Evolutionary conservation across 1,139 yeast genomes (phyloP).

Genomic region (Kurtzmaniella quercitrusa): DNA sequence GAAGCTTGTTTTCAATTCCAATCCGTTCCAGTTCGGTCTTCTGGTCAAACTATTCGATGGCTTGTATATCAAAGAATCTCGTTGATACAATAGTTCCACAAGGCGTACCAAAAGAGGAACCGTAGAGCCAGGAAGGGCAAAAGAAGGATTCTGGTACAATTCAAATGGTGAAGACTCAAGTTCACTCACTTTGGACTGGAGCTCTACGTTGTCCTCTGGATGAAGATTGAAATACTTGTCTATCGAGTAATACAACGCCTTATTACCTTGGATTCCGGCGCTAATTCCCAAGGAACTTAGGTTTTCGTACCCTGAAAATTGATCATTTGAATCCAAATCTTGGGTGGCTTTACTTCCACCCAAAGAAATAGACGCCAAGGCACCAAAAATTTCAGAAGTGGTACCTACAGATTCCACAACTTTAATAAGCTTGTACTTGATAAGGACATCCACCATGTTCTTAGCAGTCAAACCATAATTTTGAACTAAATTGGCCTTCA

Average conservation of each 20-base stretch:
- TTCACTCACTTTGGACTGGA: slow-evolving; percentile 2
- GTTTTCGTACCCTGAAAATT: slow-evolving; percentile 12
- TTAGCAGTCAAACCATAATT: slow-evolving; percentile 55
- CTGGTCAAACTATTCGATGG: slow-evolving; percentile 36
- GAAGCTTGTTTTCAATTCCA: slow-evolving; percentile 36
- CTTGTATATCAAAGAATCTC: slow-evolving; percentile 43
- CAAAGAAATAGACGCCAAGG: slow-evolving; percentile 14
- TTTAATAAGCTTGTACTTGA: slow-evolving; percentile 22
- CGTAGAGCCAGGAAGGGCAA: slow-evolving; percentile 48
- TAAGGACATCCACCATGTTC: slow-evolving; percentile 23
- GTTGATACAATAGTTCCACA: slow-evolving; percentile 46
- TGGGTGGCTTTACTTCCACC: slow-evolving; percentile 4
- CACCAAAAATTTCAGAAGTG: slow-evolving; percentile 26
- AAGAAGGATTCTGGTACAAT: slow-evolving; percentile 40
- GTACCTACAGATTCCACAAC: slow-evolving; percentile 14
- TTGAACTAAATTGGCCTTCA: slow-evolving; percentile 49
- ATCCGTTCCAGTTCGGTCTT: slow-evolving; percentile 44
- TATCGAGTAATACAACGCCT: slow-evolving; percentile 34
- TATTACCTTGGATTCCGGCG: slow-evolving; percentile 29
- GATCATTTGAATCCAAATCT: slow-evolving; percentile 4
- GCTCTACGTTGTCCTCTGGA: slow-evolving; percentile 16
- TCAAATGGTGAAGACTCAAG: background rate
- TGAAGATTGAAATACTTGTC: slow-evolving; percentile 46
- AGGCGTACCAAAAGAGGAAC: slow-evolving; percentile 48
- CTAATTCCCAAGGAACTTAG: slow-evolving; percentile 24